Conservation (phyloP, 148 eudicot genomes). For the Chenopodium quinoa region DNA sequence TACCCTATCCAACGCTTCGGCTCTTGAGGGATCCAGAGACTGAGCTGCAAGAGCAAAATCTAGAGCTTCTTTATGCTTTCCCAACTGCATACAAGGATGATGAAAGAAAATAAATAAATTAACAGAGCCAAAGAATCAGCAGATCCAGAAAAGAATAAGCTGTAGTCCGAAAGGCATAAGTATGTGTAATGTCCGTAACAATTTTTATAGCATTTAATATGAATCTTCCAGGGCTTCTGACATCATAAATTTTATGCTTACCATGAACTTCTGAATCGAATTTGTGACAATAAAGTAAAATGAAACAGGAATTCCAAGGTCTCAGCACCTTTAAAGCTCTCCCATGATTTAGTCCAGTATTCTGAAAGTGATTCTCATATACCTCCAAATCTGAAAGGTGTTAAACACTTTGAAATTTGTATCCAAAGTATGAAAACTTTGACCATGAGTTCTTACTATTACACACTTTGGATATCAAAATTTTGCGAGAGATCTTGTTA, state of each 20-base stretch:
- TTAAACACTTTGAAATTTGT: too few relatives aligned
- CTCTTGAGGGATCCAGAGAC: slow-evolving; percentile 56
- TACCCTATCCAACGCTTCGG: slow-evolving; percentile 65
- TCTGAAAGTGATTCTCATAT: neutral
- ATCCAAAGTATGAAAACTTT: too few relatives aligned
- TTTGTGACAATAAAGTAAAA: neutral
- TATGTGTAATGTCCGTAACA: neutral
- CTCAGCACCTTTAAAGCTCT: neutral
- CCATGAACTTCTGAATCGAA: neutral
- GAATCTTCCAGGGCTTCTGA: neutral
- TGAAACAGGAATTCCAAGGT: neutral
- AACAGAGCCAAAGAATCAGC: neutral
- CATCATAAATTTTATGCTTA: neutral
- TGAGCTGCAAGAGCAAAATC: slow-evolving; percentile 85
- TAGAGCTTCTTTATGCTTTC: slow-evolving; percentile 81
- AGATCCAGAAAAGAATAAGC: neutral
- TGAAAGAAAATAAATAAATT: neutral
- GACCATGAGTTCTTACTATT: too few relatives aligned
- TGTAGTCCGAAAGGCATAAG: neutral
- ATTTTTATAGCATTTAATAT: neutral
- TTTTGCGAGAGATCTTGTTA: too few relatives aligned
- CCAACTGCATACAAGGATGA: slow-evolving; percentile 51
- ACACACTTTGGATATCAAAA: too few relatives aligned
- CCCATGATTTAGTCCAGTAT: neutral
- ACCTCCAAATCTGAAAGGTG: too few relatives aligned